Percentiles rank a stretch among this genome's conserved stretches.
These are phyloP conservation scores for Myxozyma geophila DNA, from an alignment of 805 yeast species.

Conservation along the genomic window DNA sequence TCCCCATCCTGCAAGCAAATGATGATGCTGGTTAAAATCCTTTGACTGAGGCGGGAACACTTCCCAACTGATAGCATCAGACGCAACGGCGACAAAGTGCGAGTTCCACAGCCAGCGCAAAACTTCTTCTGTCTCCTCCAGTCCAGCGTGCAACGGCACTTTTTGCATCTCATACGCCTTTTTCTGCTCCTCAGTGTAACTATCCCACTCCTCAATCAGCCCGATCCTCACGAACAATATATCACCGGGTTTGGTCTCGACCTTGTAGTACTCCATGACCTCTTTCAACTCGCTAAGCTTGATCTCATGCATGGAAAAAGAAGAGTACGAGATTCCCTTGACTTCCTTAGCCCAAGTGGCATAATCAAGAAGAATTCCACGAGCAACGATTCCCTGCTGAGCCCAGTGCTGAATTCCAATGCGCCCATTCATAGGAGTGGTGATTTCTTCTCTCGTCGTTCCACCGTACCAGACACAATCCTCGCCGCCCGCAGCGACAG, in stretches of 20 bases:
- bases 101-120: slow-evolving; percentile 40
- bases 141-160: slow-evolving; percentile 33
- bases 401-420: slow-evolving; percentile 41
- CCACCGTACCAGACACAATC: slow-evolving; percentile 38
- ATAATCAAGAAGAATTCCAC: slow-evolving; percentile 42
- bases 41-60: slow-evolving; percentile 31
- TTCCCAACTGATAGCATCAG: slow-evolving; percentile 41
- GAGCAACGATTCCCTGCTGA: slow-evolving; percentile 40
- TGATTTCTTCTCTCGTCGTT: slow-evolving; percentile 32
- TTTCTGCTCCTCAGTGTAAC: slow-evolving; percentile 20
- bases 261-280: slow-evolving; percentile 29
- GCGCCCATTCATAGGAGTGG: slow-evolving; percentile 14
- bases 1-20: slow-evolving; percentile 44
- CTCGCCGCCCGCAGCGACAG: slow-evolving; percentile 29
- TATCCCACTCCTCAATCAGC: slow-evolving; percentile 40
- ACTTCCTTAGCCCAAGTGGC: slow-evolving; percentile 38
- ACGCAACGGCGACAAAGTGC: slow-evolving; percentile 41
- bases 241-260: slow-evolving; percentile 39
- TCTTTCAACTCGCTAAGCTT: slow-evolving; percentile 31
- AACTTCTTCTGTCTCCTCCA: slow-evolving; percentile 39
- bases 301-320: slow-evolving; percentile 35
- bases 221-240: slow-evolving; percentile 41
- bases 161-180: slow-evolving; percentile 32
- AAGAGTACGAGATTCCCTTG: slow-evolving; percentile 33
- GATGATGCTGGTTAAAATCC: slow-evolving; percentile 38